Base-by-base conservation (phyloP, 129 eudicot genomes). In the Arctium lappa region DNA sequence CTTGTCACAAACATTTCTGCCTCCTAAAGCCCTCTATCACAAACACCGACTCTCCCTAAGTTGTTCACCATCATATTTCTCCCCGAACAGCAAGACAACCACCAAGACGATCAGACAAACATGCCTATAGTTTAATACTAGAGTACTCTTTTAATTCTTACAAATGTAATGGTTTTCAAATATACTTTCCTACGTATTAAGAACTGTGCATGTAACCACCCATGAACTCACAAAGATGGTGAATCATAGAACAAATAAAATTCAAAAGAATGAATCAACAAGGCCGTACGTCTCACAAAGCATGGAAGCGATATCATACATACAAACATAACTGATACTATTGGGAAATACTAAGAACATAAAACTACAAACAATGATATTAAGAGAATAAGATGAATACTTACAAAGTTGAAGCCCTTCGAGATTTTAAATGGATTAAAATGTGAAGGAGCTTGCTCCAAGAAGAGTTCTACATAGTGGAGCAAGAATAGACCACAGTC, bases 401-500 rank as follows among this genome's bases (percentile, higher is more conserved):
- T 93, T 81, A 95, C 99, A 74, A 95, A 95, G 77, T 80, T 75
- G 36, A 85, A 83, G 65, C 82, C 79, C 44, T 85, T 75, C 1
- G 91, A 81, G 69, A 95, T 89, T 81, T 87, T 87, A 70, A 88
- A 89, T 6, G 96, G 96, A 81, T 83, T 95, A 73, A 95, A 89
- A 53, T 87, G 80, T 33, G 38, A 42, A 40, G 98, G 98, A 77
- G 86, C 92, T 75, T 91, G 90, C 81, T 88, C 92, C 88, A 95
- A 85, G 82, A 95, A 95, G 48, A 81, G 91, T 85, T 95, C 95
- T 46, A 86, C 97, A 56, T 95, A 95, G 78, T 95, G 99, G 42
- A 95, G 98, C 87, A 95, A 82, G 89, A 93, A 95, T 34, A 95
- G 90, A 73, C 99, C 99, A 84, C 99, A 95, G 72, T 95, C 99